Conservation (phyloP, 176 grass and related monocot species). For the Raddia distichophylla region DNA sequence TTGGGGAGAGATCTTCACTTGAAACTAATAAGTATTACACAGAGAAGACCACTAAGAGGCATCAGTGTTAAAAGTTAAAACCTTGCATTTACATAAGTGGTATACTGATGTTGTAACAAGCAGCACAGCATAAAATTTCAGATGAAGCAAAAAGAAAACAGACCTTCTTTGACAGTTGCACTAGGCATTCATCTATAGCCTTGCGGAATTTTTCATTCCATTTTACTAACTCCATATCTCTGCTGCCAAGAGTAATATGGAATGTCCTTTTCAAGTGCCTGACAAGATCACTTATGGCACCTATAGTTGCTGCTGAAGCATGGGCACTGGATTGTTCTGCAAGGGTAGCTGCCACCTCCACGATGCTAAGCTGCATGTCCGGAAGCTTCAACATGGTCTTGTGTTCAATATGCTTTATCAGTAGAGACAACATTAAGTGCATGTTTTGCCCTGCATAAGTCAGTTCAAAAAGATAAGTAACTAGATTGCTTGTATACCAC, state of each 20-base stretch:
- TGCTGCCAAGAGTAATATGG: slow-evolving; percentile 80
- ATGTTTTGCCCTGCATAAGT: slow-evolving; percentile 75
- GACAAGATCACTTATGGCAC: slow-evolving; percentile 97
- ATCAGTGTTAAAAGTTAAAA: slow-evolving; percentile 18
- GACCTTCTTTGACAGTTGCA: slow-evolving; percentile 95
- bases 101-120: slow-evolving; percentile 15
- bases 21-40: slow-evolving; percentile 27
- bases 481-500: neutral
- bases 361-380: slow-evolving; percentile 85
- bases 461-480: slow-evolving; percentile 50
- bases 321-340: slow-evolving; percentile 78
- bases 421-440: slow-evolving; percentile 81
- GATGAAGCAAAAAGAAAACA: slow-evolving; percentile 35
- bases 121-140: slow-evolving; percentile 33
- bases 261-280: slow-evolving; percentile 93
- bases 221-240: slow-evolving; percentile 68
- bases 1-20: slow-evolving; percentile 11
- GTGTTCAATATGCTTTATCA: slow-evolving; percentile 98
- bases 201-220: slow-evolving; percentile 76
- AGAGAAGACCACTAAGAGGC: slow-evolving; percentile 8
- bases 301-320: slow-evolving; percentile 78
- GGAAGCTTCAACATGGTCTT: slow-evolving; percentile 85
- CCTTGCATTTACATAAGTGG: slow-evolving; percentile 24
- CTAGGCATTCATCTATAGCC: slow-evolving; percentile 85
- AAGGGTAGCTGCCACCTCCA: slow-evolving; percentile 80